phyloP scores from a whole-genome alignment of 495 filamentous ascomycete species.

The Podospora pseudoanserina region DNA sequence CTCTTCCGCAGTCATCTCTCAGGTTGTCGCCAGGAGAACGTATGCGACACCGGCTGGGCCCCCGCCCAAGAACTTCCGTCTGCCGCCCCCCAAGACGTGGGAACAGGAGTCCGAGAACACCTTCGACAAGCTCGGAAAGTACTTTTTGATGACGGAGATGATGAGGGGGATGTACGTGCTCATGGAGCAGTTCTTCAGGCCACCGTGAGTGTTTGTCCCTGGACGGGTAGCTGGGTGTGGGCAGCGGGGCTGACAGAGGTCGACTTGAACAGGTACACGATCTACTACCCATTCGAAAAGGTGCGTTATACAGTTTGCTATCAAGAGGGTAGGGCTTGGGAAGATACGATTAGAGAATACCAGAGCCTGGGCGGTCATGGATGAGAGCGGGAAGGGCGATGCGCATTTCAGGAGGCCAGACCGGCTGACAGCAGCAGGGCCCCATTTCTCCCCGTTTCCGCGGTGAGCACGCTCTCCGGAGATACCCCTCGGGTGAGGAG shows the following conservation, averaged over 20 bases:
- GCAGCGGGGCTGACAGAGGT: conserved; percentile 6
- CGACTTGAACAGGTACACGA: conserved; percentile 70
- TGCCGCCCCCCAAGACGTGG: conserved; percentile 64
- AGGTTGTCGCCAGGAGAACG: conserved; percentile 37
- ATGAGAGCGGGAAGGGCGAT: not conserved
- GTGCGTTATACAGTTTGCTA: conserved; percentile 31
- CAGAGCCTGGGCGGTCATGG: not conserved
- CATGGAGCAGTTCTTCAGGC: conserved; percentile 95
- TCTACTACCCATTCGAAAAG: conserved; percentile 98
- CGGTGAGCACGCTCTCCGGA: conserved; percentile 90
- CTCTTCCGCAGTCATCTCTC: conserved; percentile 23
- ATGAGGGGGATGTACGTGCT: conserved; percentile 95
- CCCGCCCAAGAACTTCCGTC: conserved; percentile 72
- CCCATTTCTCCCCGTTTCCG: conserved; percentile 97
- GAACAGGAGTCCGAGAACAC: conserved; percentile 66
- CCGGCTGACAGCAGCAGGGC: conserved; percentile 47
- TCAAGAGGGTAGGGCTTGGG: not conserved
- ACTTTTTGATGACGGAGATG: conserved; percentile 94
- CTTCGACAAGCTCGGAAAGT: conserved; percentile 79
- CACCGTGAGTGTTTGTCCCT: conserved; percentile 66
- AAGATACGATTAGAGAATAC: not conserved
- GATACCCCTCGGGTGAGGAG: conserved; percentile 96
- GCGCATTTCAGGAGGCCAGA: not conserved
- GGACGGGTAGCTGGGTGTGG: too few relatives aligned
- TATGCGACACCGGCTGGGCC: conserved; percentile 76